Conservation (phyloP, 257 asterid species). For the Dorcoceras hygrometricum region DNA sequence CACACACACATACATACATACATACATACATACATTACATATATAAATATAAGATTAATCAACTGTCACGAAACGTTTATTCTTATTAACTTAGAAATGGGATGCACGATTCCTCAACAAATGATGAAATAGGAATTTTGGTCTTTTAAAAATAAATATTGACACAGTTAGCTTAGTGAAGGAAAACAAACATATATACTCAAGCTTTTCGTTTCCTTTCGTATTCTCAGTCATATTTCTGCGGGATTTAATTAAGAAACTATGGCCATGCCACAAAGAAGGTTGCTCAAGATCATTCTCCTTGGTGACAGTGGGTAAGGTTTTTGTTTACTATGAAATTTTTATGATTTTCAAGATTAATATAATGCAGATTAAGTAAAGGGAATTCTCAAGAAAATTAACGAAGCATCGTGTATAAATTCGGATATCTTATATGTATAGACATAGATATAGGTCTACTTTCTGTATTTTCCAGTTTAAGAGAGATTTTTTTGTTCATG, state of each 20-base stretch:
- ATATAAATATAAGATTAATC: background rate
- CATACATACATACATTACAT: too few relatives aligned
- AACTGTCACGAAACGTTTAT: background rate
- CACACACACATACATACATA: background rate
- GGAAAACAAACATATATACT: background rate
- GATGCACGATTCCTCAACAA: slow-evolving; percentile 36
- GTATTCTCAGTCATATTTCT: background rate
- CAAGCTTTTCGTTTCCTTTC: background rate
- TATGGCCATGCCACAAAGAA: slow-evolving; percentile 47
- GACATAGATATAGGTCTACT: background rate
- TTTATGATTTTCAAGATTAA: background rate
- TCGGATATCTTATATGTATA: too few relatives aligned
- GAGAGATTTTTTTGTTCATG: background rate
- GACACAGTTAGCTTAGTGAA: too few relatives aligned
- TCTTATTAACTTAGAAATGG: slow-evolving; percentile 22
- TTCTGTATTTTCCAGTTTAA: background rate
- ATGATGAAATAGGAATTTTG: slow-evolving; percentile 16
- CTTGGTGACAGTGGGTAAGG: slow-evolving; percentile 90
- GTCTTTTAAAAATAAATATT: background rate
- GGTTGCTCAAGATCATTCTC: slow-evolving; percentile 79
- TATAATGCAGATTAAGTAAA: background rate
- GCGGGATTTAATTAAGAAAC: background rate
- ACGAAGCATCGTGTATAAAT: too few relatives aligned
- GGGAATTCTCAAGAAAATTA: too few relatives aligned
- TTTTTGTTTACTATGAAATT: too few relatives aligned